Evolutionary conservation across 2,329 filamentous ascomycete genomes (phyloP), one percentile per base, ranked within the genome.

Genomic region (Emmonsiellopsis sp.): DNA sequence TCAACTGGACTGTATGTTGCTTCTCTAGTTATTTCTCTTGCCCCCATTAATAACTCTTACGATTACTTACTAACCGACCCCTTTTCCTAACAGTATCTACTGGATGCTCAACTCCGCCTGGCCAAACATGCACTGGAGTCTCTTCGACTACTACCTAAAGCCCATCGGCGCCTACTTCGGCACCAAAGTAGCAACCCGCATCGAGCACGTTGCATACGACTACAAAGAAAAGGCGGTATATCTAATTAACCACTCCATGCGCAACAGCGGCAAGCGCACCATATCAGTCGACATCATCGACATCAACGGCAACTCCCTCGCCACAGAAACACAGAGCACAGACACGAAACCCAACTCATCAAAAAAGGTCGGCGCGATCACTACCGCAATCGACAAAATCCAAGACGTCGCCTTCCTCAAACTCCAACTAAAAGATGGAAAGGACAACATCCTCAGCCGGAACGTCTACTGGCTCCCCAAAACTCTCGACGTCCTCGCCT

Each of bases 91-190:
- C 32, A 61, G 58, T 0, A 77, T 85, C 13, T 85, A 85, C 67
- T 85, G 82, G 82, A 85, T 85, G 82, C 64, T 85, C 51, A 84
- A 83, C 58, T 77, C 77, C 45, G 82, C 82, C 0, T 85, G 82
- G 81, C 82, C 83, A 0, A 79, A 75, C 52, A 67, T 85, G 31
- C 82, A 85, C 61, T 86, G 83, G 82, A 80, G 81, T 51, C 66
- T 84, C 5, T 83, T 84, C 61, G 82, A 85, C 59, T 81, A 81
- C 63, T 84, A 84, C 57, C 65, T 84, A 41, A 77, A 76, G 20
- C 76, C 81, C 0, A 77, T 74, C 0, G 82, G 80, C 0, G 73
- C 78, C 0, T 85, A 81, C 57, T 85, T 78, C 54, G 82, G 83
- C 2, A 73, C 76, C 13, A 84, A 84, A 62, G 64, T 74, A 0